These are phyloP conservation scores for Leccinum pellstonianum DNA, from an alignment of 768 basidiomycete species.

Conservation along the genomic window DNA sequence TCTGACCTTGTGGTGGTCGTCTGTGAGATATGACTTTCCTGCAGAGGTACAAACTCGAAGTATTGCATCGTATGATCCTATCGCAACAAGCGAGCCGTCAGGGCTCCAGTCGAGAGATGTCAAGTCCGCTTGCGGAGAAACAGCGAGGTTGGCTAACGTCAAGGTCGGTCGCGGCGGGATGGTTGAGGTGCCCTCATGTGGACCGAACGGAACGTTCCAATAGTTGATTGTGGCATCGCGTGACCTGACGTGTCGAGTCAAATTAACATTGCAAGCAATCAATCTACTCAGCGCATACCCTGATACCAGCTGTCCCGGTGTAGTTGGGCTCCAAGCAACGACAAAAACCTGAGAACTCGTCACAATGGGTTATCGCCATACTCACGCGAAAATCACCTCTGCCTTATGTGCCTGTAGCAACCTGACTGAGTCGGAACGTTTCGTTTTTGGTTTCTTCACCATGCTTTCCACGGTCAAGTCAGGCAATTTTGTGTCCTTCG, in stretches of 20 bases:
- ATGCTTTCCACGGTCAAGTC: conserved; percentile 23
- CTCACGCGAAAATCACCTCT: conserved; percentile 42
- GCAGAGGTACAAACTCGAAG: conserved; percentile 64
- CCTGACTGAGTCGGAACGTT: conserved; percentile 41
- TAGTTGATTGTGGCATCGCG: conserved; percentile 74
- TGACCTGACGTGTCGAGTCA: conserved; percentile 44
- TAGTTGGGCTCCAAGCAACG: conserved; percentile 73
- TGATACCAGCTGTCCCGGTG: conserved; percentile 60
- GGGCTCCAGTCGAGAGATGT: conserved; percentile 77
- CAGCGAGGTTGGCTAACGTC: conserved; percentile 49
- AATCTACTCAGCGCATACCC: conserved; percentile 48
- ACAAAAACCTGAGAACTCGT: conserved; percentile 66
- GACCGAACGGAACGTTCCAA: conserved; percentile 60
- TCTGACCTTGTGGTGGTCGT: conserved; percentile 64
- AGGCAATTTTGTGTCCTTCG: conserved; percentile 23
- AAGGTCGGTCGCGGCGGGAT: conserved; percentile 35
- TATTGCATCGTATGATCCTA: conserved; percentile 74
- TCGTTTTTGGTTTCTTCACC: conserved; percentile 36
- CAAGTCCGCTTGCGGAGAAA: conserved; percentile 54
- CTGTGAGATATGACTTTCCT: conserved; percentile 63
- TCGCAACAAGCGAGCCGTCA: conserved; percentile 70
- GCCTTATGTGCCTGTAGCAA: conserved; percentile 58
- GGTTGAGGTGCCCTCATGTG: conserved; percentile 16
- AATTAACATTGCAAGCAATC: neutral
- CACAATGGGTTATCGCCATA: conserved; percentile 4